A percentile compares a stretch with the other conserved stretches of the same genome.
Conservation (phyloP, 108 stramenopile genomes). For the Nannochloropsis salina region DNA sequence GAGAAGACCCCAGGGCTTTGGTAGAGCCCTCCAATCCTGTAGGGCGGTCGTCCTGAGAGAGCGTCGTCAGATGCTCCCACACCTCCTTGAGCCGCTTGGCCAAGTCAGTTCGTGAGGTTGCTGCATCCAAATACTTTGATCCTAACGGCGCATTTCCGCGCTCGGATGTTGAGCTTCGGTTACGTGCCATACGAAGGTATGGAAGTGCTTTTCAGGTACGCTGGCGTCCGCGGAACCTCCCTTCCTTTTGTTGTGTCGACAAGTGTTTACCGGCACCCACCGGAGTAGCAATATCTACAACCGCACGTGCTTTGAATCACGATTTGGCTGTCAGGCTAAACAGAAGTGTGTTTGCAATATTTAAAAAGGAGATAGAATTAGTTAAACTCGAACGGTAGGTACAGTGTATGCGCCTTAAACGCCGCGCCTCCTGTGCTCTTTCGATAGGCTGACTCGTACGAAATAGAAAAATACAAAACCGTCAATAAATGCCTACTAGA, state of each 20-base stretch:
- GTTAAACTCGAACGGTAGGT: no score
- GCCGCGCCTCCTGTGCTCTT: no score
- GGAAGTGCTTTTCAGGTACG: background rate
- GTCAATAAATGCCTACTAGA: no score
- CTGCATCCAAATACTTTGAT: background rate
- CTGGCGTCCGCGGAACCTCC: background rate
- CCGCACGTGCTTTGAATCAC: no score
- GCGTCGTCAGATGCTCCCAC: conserved; percentile 21
- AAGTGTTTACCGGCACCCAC: background rate
- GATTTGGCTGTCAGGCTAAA: no score
- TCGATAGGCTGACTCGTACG: no score
- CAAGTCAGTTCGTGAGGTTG: background rate
- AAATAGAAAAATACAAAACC: no score
- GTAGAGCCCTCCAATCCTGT: conserved; percentile 38
- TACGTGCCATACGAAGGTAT: background rate
- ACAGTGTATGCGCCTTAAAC: no score
- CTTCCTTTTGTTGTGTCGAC: background rate
- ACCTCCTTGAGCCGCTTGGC: conserved; percentile 28
- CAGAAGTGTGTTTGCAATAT: no score
- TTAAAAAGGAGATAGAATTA: no score
- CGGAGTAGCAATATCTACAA: background rate
- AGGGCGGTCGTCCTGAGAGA: conserved; percentile 29
- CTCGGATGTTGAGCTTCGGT: background rate
- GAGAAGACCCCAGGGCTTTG: conserved; percentile 30
- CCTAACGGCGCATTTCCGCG: background rate